These are phyloP conservation scores for Allodekkera sacchari DNA, from an alignment of 805 yeast species.

Conservation along the genomic window DNA sequence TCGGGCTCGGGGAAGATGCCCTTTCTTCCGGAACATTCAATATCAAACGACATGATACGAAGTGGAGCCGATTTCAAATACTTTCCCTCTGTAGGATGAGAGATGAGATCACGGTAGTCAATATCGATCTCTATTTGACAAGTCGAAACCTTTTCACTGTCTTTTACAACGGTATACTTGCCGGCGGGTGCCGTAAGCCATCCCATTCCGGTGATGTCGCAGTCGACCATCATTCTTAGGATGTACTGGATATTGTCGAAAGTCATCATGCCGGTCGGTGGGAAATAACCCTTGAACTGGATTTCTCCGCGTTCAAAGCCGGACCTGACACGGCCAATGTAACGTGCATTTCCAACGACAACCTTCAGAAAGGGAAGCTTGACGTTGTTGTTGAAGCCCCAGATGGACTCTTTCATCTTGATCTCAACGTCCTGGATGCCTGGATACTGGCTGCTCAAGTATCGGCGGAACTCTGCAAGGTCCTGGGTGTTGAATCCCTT, in stretches of 20 bases:
- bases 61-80: constrained; percentile 92
- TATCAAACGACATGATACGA: constrained; percentile 89
- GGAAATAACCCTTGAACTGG: constrained; percentile 54
- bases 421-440: constrained; percentile 64
- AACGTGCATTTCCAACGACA: constrained; percentile 54
- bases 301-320: constrained; percentile 82
- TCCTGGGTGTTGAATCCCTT: constrained; percentile 56
- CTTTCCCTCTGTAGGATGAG: constrained; percentile 88
- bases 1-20: constrained; percentile 96
- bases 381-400: constrained; percentile 84
- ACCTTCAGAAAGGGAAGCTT: constrained; percentile 76
- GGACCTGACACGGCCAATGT: constrained; percentile 60
- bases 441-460: constrained; percentile 40
- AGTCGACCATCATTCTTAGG: constrained; percentile 84
- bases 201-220: constrained; percentile 90
- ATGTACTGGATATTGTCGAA: constrained; percentile 87
- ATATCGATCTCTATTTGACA: constrained; percentile 82
- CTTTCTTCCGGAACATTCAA: constrained; percentile 96
- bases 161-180: constrained; percentile 44
- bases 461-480: constrained; percentile 33
- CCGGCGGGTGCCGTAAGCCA: constrained; percentile 87
- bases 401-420: constrained; percentile 69
- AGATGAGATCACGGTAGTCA: constrained; percentile 55
- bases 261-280: constrained; percentile 53
- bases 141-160: constrained; percentile 42